Base-by-base conservation (phyloP, 345 rosid species). In the Pugionium cornutum region DNA sequence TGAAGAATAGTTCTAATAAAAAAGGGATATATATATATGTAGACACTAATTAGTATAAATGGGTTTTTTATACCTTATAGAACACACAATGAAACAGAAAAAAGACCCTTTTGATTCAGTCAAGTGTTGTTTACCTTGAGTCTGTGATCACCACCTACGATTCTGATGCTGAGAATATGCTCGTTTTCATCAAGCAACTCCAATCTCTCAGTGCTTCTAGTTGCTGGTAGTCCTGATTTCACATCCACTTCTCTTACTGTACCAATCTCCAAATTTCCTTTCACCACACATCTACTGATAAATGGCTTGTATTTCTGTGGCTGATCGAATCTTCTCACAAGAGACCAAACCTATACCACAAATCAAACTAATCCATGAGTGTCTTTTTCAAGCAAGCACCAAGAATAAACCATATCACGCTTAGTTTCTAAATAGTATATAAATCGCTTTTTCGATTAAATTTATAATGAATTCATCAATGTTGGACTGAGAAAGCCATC, bases 271-370 rank as follows among this genome's bases (percentile, higher is more conserved):
- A 83, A 72, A 57, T 83, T 80, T 18, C 92, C 96, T 63, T 83
- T 81, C 63, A 75, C 79, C 34, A 84, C 81, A 55, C 96, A 89
- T 72, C 89, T 75, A 73, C 89, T 84, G 6, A 89, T 68, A 11
- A 89, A 89, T 4, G 92, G 96, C 66, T 89, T 89, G 70, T 89
- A 89, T 55, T 75, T 84, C 78, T 89, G 96, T 1, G 96, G 96
- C 75, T 89, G 82, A 37, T 86, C 96, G 9, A 89, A 89, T 73
- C 90, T 82, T 79, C 96, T 84, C 58, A 86, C 92, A 46, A 86
- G 66, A 18, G 92, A 89, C 96, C 92, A 89, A 1, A 89, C 96
- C 96, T 89, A 27, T 5, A 9, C 29, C 49, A 51, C 0, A 33
- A 7, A 18, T 18, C 18, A 18, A 18, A 18, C 18, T 18, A 26